Evolutionary conservation across 345 rosid species (phyloP), one percentile per base, ranked within the genome.

Genomic region (Rhizophora apiculata): DNA sequence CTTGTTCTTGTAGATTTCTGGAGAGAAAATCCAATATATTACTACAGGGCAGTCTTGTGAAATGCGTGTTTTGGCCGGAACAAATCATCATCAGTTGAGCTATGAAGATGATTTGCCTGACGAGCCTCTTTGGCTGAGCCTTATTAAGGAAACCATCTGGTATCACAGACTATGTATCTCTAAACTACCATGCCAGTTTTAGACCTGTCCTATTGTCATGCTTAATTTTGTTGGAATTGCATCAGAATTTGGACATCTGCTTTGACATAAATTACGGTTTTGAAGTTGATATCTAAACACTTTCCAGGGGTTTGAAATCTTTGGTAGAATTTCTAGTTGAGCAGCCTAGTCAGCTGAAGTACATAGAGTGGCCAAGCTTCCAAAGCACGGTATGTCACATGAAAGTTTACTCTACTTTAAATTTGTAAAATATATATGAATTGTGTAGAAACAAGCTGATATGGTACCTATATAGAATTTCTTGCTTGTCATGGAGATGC

Each of bases 271-370:
- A 49, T 21, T 4, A 6, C 10, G 29, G 19, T 9, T 24, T 10
- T 24, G 31, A 21, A 6, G 26, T 56, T 22, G 24, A 39, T 65
- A 26, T 59, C 64, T 61, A 3, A 57, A 67, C 43, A 49, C 55
- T 26, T 60, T 71, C 37, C 73, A 91, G 96, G 96, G 80, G 78
- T 53, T 59, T 83, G 71, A 86, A 77, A 72, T 80, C 84, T 29
- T 36, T 89, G 67, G 74, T 80, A 27, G 27, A 59, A 21, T 89
- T 92, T 76, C 81, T 92, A 72, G 72, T 36, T 61, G 96, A 84
- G 88, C 97, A 92, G 67, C 97, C 97, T 21, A 70, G 94, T 60
- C 90, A 89, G 80, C 85, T 92, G 29, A 92, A 84, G 82, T 84
- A 84, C 84, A 83, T 92, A 68, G 96, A 92, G 75, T 92, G 97